phyloP scores from a whole-genome alignment of 192 early-diverging fungal species.

The Chytriomyces confervae region DNA sequence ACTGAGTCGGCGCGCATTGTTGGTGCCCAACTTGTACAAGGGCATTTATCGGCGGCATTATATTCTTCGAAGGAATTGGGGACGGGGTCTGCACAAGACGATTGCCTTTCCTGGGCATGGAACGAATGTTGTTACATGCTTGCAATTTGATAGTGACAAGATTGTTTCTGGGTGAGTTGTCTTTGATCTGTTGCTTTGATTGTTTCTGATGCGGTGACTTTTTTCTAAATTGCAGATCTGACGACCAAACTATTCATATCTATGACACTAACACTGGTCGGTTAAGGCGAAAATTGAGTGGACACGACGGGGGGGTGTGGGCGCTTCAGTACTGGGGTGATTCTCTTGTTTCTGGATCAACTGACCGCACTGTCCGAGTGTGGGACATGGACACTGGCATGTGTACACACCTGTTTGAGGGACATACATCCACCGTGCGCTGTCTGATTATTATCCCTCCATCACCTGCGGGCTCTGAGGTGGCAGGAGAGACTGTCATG shows the following conservation, averaged over 20 bases:
- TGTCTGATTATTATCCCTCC: slow-evolving; percentile 88
- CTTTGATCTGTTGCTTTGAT: slow-evolving; percentile 27
- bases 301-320: slow-evolving; percentile 96
- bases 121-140: slow-evolving; percentile 87
- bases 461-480: slow-evolving; percentile 55
- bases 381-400: slow-evolving; percentile 92
- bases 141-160: slow-evolving; percentile 96
- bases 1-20: slow-evolving; percentile 3
- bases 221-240: slow-evolving; percentile 50
- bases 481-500: slow-evolving; percentile 40
- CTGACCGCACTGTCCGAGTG: slow-evolving; percentile 92
- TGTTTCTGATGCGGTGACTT: not conserved
- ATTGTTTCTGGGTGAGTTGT: slow-evolving; percentile 78
- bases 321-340: slow-evolving; percentile 89
- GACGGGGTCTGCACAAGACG: slow-evolving; percentile 71
- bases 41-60: slow-evolving; percentile 79
- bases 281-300: slow-evolving; percentile 71
- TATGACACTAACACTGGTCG: slow-evolving; percentile 88
- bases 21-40: slow-evolving; percentile 73
- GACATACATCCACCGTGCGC: slow-evolving; percentile 93
- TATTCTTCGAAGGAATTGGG: slow-evolving; percentile 85
- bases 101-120: slow-evolving; percentile 84
- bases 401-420: slow-evolving; percentile 93
- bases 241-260: slow-evolving; percentile 92
- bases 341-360: slow-evolving; percentile 91